Evolutionary conservation across 441 rosid species (phyloP).

Genomic region (Raphanus hybrid): DNA sequence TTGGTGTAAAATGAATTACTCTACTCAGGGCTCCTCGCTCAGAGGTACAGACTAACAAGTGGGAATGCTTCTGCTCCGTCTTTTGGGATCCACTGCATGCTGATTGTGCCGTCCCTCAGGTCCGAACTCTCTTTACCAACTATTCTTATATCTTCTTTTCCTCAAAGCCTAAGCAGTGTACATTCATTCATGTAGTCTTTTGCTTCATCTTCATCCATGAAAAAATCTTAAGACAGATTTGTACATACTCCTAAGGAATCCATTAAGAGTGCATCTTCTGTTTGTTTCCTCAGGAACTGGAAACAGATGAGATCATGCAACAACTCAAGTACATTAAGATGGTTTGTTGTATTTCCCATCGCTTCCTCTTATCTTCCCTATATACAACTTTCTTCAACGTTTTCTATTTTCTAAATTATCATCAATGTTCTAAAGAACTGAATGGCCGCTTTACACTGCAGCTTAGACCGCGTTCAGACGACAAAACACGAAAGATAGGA

Average conservation of each 20-base stretch:
- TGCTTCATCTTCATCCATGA: constrained; percentile 28
- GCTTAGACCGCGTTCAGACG: constrained; percentile 61
- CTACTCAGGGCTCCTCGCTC: constrained; percentile 83
- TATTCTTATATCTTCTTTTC: constrained; percentile 15
- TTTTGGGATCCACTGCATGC: constrained; percentile 88
- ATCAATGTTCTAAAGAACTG: constrained; percentile 26
- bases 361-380: constrained; percentile 1
- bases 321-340: constrained; percentile 74
- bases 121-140: constrained; percentile 31
- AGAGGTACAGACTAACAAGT: constrained; percentile 86
- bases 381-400: not conserved
- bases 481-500: constrained; percentile 47
- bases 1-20: constrained; percentile 21
- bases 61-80: constrained; percentile 92
- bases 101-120: constrained; percentile 96
- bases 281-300: constrained; percentile 70
- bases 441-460: constrained; percentile 42
- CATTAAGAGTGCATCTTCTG: not conserved
- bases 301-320: constrained; percentile 70
- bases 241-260: not conserved
- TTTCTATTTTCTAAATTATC: not conserved
- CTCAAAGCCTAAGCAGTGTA: constrained; percentile 17
- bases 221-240: not conserved
- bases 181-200: constrained; percentile 4
- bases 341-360: constrained; percentile 52